These are phyloP conservation scores for Exophiala phaeomuriformis DNA, from an alignment of 2,329 filamentous ascomycete genomes.

Conservation along the genomic window DNA sequence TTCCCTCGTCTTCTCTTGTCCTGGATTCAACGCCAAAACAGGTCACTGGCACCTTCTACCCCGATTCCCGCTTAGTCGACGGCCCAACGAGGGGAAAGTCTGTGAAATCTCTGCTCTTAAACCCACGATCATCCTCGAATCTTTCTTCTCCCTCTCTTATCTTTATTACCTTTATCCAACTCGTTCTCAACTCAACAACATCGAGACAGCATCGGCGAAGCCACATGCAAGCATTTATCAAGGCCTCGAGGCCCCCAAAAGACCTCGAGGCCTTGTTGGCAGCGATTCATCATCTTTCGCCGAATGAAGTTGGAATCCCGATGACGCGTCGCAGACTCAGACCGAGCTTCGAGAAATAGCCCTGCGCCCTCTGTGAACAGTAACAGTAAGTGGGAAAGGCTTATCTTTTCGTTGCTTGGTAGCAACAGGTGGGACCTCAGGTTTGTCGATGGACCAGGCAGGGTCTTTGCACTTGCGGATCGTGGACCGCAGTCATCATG, in stretches of 20 bases:
- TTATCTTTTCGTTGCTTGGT: too few relatives aligned
- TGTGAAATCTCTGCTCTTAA: background rate
- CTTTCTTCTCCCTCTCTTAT: background rate
- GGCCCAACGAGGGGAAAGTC: background rate
- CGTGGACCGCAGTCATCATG: too few relatives aligned
- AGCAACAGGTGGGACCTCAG: too few relatives aligned
- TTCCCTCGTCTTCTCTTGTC: background rate
- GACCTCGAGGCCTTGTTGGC: constrained; percentile 1
- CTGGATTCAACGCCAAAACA: background rate
- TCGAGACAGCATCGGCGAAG: background rate
- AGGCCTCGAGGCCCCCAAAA: constrained; percentile 8
- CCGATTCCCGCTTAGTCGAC: constrained; percentile 9
- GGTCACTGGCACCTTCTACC: background rate
- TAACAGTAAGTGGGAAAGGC: too few relatives aligned
- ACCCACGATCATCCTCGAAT: background rate
- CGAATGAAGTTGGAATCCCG: background rate
- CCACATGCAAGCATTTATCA: background rate
- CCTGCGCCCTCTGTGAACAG: too few relatives aligned
- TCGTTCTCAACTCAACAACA: background rate
- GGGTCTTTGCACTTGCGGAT: too few relatives aligned
- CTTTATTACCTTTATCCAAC: background rate
- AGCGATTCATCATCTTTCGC: background rate
- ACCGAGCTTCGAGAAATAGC: background rate
- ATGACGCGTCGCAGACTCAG: background rate
- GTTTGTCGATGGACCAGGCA: too few relatives aligned